Evolutionary conservation across 2,329 filamentous ascomycete species (phyloP).

Genomic region (Escovopsis sp.): DNA sequence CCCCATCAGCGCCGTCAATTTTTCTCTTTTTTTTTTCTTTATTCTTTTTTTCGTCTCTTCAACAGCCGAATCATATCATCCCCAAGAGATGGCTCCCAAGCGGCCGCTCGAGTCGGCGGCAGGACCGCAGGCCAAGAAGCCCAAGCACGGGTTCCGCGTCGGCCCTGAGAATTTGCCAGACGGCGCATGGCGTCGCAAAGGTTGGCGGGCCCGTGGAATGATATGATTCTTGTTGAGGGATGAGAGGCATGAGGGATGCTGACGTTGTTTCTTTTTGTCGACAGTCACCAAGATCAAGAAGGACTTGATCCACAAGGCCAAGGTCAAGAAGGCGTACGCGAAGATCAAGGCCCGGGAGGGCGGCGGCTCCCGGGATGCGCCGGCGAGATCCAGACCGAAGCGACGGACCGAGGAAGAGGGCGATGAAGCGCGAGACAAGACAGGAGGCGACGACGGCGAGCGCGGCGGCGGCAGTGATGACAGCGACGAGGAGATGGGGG

Average conservation of each 20-base stretch:
- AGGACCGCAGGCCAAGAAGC: constrained; percentile 32
- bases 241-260: neutral
- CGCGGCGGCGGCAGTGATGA: constrained; percentile 9
- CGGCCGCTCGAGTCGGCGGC: constrained; percentile 16
- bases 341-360: constrained; percentile 55
- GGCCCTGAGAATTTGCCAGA: constrained; percentile 86
- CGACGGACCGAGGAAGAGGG: constrained; percentile 5
- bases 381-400: neutral
- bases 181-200: constrained; percentile 72
- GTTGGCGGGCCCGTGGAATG: constrained; percentile 16
- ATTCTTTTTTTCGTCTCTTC: too few species aligned
- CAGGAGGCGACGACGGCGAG: constrained; percentile 7
- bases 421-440: constrained; percentile 4
- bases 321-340: constrained; percentile 82
- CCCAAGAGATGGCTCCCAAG: constrained; percentile 17
- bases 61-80: too few species aligned
- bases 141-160: constrained; percentile 63
- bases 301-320: constrained; percentile 78
- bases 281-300: constrained; percentile 79
- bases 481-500: constrained; percentile 7
- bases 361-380: constrained; percentile 10
- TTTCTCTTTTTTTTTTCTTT: too few species aligned
- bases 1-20: too few species aligned
- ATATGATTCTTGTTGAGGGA: too few species aligned
- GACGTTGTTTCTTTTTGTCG: neutral